phyloP scores from a whole-genome alignment of 2,329 filamentous ascomycete species.

The Chaetomiaceae sp. region DNA sequence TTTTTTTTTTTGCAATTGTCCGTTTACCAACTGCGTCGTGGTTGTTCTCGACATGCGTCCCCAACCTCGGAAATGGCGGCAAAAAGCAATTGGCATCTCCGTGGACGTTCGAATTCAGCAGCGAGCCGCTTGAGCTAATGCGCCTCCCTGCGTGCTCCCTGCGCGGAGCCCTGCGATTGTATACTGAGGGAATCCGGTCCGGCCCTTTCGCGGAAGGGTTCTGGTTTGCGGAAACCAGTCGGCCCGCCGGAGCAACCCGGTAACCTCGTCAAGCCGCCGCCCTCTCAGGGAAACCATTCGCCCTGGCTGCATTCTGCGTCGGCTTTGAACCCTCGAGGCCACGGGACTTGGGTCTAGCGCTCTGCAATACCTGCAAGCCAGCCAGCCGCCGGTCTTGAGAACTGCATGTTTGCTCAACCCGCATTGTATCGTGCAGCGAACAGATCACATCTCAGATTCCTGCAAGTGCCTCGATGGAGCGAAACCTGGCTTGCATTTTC shows the following conservation, averaged over 20 bases:
- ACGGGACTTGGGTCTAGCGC: neutral
- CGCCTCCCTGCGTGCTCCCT: too few species aligned
- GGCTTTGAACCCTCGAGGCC: neutral
- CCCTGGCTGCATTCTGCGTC: neutral
- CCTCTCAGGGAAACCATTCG: too few species aligned
- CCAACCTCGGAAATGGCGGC: too few species aligned
- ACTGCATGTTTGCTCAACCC: slow-evolving; percentile 11
- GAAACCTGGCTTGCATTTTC: neutral
- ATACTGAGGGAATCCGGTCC: neutral
- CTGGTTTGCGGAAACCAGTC: neutral
- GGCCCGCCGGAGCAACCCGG: slow-evolving; percentile 1
- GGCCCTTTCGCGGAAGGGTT: slow-evolving; percentile 9
- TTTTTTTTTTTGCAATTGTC: too few species aligned
- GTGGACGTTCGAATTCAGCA: too few species aligned
- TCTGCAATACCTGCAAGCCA: neutral
- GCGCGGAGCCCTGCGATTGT: neutral
- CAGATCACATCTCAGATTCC: slow-evolving; percentile 7
- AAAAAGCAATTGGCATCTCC: too few species aligned
- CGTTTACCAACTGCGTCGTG: too few species aligned
- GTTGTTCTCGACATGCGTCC: too few species aligned
- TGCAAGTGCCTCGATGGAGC: neutral
- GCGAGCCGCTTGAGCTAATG: too few species aligned
- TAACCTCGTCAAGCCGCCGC: neutral
- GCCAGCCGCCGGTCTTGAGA: neutral
- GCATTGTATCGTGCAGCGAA: neutral